Evolutionary conservation across 257 asterid genomes (phyloP).

Genomic region (Solanum bulbocastanum): DNA sequence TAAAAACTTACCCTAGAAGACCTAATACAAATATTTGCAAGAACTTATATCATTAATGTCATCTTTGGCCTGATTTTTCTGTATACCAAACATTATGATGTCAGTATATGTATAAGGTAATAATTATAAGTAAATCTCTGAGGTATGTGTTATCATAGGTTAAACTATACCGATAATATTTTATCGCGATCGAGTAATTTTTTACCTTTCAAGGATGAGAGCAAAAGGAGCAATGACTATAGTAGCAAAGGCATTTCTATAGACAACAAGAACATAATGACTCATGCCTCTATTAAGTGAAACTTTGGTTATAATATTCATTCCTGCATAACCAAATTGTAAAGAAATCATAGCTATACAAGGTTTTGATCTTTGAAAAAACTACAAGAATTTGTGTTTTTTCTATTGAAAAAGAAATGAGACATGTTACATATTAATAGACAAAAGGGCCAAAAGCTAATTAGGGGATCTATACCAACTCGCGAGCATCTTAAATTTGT

Average conservation of each 20-base stretch:
- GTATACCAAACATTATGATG: not conserved
- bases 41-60: slow-evolving; percentile 58
- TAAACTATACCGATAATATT: not conserved
- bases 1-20: slow-evolving; percentile 69
- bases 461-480: not conserved
- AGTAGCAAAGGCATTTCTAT: slow-evolving; percentile 92
- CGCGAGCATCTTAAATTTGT: no score
- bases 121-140: not conserved
- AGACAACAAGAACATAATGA: slow-evolving; percentile 87
- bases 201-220: slow-evolving; percentile 63
- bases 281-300: slow-evolving; percentile 90
- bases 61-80: slow-evolving; percentile 94
- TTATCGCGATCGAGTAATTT: not conserved
- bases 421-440: slow-evolving; percentile 35
- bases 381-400: slow-evolving; percentile 39
- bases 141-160: not conserved
- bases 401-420: slow-evolving; percentile 33
- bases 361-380: slow-evolving; percentile 56
- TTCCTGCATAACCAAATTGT: slow-evolving; percentile 95
- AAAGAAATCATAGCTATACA: slow-evolving; percentile 75
- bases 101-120: not conserved
- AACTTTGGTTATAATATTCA: slow-evolving; percentile 84
- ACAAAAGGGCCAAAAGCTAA: not conserved
- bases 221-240: slow-evolving; percentile 86
- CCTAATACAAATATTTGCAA: slow-evolving; percentile 74